phyloP scores from a whole-genome alignment of 345 rosid genomes.

The Passiflora organensis region DNA sequence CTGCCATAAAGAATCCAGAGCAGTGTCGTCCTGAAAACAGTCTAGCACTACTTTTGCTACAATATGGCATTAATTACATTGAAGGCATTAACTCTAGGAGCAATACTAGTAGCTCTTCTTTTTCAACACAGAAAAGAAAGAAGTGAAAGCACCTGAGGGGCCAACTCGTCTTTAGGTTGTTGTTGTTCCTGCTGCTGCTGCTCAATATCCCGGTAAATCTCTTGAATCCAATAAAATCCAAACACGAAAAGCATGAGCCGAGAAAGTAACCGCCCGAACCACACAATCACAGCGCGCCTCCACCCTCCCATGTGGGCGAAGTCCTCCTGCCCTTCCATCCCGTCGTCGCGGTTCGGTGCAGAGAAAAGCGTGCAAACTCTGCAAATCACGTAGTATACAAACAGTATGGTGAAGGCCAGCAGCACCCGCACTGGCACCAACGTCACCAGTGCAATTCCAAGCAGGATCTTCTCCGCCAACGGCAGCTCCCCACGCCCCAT shows the following conservation, averaged over 20 bases:
- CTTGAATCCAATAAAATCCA: conserved; percentile 90
- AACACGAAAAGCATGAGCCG: conserved; percentile 71
- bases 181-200: conserved; percentile 8
- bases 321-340: conserved; percentile 66
- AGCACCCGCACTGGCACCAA: conserved; percentile 66
- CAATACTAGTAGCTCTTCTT: no score
- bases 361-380: conserved; percentile 74
- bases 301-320: conserved; percentile 93
- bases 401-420: conserved; percentile 44
- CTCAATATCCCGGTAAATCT: conserved; percentile 34
- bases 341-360: conserved; percentile 63
- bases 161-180: conserved; percentile 3
- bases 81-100: neutral
- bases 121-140: no score
- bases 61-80: neutral
- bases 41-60: neutral
- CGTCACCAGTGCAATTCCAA: conserved; percentile 58
- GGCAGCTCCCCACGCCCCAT: conserved; percentile 89
- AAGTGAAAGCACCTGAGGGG: conserved; percentile 34
- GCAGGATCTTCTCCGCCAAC: conserved; percentile 48
- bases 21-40: no score
- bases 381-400: conserved; percentile 70
- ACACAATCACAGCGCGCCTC: conserved; percentile 66
- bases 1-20: neutral
- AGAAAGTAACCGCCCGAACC: conserved; percentile 60